A percentile compares a stretch with the other conserved stretches of the same genome.
Evolutionary conservation across 2,329 filamentous ascomycete species (phyloP).

Genomic region (Truncatella angustata): DNA sequence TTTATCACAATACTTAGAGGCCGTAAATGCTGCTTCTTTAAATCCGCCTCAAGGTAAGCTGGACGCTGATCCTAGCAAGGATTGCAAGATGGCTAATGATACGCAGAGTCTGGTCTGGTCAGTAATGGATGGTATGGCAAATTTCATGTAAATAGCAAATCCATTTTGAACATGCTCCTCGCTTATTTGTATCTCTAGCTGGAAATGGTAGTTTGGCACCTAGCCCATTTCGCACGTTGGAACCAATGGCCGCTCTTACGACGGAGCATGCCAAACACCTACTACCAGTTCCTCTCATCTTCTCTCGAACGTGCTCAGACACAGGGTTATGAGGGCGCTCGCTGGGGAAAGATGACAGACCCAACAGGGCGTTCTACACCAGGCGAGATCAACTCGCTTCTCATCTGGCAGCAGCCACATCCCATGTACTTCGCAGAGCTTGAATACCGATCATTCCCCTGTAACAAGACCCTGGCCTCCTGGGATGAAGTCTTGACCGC

Average conservation of each 20-base stretch:
- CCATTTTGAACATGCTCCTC: too few species aligned
- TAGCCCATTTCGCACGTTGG: conserved; percentile 50
- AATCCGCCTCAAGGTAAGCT: conserved; percentile 44
- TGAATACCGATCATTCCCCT: conserved; percentile 47
- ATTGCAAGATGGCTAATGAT: not conserved
- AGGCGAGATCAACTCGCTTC: conserved; percentile 58
- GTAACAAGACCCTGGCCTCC: conserved; percentile 38
- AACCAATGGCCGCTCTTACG: conserved; percentile 42
- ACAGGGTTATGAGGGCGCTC: conserved; percentile 43
- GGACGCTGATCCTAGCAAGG: not conserved
- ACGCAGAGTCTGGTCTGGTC: conserved; percentile 34
- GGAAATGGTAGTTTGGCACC: conserved; percentile 55
- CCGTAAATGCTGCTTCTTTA: conserved; percentile 49
- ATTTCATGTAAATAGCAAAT: conserved; percentile 39
- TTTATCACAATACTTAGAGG: conserved; percentile 51
- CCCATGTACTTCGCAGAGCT: conserved; percentile 59
- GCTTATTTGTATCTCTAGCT: conserved; percentile 25
- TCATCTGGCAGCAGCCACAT: conserved; percentile 64
- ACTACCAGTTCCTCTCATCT: conserved; percentile 42
- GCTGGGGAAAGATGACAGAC: conserved; percentile 56
- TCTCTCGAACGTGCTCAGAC: conserved; percentile 33
- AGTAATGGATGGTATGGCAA: conserved; percentile 59
- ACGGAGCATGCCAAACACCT: conserved; percentile 44
- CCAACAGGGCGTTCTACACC: conserved; percentile 53
- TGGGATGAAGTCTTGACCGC: conserved; percentile 53